These are phyloP conservation scores for Hemisphaericaspora xylanilytica DNA, from an alignment of 1,139 yeast genomes.

Conservation along the genomic window DNA sequence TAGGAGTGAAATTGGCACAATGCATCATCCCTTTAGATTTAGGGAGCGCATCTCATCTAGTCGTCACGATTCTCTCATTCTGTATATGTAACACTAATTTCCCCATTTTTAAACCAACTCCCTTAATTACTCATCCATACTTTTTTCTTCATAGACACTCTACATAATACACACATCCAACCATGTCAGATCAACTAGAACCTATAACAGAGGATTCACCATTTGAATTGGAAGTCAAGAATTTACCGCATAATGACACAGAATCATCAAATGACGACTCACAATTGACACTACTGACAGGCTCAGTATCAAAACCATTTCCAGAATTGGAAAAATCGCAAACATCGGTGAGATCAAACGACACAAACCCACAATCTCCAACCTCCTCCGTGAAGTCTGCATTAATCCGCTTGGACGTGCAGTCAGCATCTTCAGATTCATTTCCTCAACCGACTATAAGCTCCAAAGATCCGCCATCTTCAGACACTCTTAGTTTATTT, in stretches of 20 bases:
- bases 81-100: too few species aligned
- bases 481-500: constrained; percentile 31
- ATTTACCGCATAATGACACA: not conserved
- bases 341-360: not conserved
- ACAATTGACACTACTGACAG: not conserved
- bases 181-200: too few species aligned
- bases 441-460: not conserved
- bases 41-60: too few species aligned
- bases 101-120: too few species aligned
- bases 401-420: not conserved
- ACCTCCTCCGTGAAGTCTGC: not conserved
- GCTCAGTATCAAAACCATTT: not conserved
- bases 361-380: not conserved
- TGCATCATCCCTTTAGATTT: too few species aligned
- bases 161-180: too few species aligned
- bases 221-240: not conserved
- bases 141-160: too few species aligned
- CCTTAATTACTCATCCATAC: too few species aligned
- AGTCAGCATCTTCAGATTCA: not conserved
- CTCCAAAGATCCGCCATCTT: constrained; percentile 1
- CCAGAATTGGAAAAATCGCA: not conserved
- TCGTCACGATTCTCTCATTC: too few species aligned
- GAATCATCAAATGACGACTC: not conserved
- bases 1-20: too few species aligned
- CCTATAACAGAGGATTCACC: too few species aligned